Conservation (phyloP, 257 asterid genomes). For the Plantago major region DNA sequence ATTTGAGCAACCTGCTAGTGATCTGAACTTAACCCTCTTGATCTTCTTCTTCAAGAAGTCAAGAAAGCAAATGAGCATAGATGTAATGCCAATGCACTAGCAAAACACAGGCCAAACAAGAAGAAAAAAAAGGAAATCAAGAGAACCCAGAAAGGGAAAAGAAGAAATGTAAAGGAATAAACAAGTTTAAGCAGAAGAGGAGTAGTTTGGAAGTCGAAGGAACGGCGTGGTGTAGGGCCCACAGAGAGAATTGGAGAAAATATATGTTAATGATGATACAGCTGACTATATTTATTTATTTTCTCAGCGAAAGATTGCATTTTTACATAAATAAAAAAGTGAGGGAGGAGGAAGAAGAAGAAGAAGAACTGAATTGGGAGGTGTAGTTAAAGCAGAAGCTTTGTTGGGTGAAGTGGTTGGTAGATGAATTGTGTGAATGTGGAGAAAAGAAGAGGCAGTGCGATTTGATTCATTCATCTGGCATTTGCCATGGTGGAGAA, state of each 20-base stretch:
- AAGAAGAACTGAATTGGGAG: slow-evolving; percentile 20
- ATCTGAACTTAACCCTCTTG: slow-evolving; percentile 52
- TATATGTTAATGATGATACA: slow-evolving; percentile 17
- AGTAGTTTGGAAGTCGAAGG: slow-evolving; percentile 54
- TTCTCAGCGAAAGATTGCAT: slow-evolving; percentile 55
- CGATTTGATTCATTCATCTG: too few relatives aligned
- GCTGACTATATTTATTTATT: slow-evolving; percentile 8
- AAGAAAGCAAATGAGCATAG: slow-evolving; percentile 50
- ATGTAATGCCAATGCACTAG: slow-evolving; percentile 47
- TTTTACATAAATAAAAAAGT: slow-evolving; percentile 20
- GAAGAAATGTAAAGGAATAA: background rate
- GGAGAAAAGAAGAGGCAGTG: slow-evolving; percentile 25
- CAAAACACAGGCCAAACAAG: slow-evolving; percentile 29
- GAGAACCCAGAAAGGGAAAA: background rate
- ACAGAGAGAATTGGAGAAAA: slow-evolving; percentile 32
- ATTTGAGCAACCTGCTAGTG: slow-evolving; percentile 31
- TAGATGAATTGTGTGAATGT: slow-evolving; percentile 38
- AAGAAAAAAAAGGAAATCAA: slow-evolving; percentile 4
- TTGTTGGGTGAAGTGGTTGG: slow-evolving; percentile 41
- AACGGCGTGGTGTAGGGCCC: slow-evolving; percentile 63
- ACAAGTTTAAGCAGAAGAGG: slow-evolving; percentile 37
- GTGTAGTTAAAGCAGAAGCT: slow-evolving; percentile 21
- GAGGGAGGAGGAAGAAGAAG: slow-evolving; percentile 2
- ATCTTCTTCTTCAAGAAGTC: slow-evolving; percentile 60
- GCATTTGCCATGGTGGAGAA: slow-evolving; percentile 73